Evolutionary conservation across 2,329 filamentous ascomycete species (phyloP), one percentile per base, ranked within the genome.

Genomic region (Calonectria montana): DNA sequence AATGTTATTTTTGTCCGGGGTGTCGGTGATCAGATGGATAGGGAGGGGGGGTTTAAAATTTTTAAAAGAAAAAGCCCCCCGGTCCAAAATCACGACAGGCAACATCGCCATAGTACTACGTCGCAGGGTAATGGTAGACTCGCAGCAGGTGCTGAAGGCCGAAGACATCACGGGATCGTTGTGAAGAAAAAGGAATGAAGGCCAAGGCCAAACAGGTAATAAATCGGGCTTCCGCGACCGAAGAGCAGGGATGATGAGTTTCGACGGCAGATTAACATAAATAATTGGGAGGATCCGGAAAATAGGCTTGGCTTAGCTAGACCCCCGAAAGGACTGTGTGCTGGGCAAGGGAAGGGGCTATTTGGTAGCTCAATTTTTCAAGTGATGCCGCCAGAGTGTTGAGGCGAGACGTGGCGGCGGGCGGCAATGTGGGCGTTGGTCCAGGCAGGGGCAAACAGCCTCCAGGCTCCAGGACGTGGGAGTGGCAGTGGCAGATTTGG

Each of bases 401-500:
- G 69, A 75, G 75, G 71, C 71, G 69, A 77, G 77, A 71, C 73
- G 73, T 61, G 61, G 67, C 74, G 69, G 65, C 65, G 70, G 62
- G 72, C 74, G 69, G 72, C 68, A 77, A 67, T 71, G 75, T 71
- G 70, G 68, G 64, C 77, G 74, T 69, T 71, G 65, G 67, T 71
- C 71, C 69, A 27, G 50, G 53, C 53, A 59, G 53, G 50, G 57
- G n/a, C 47, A 50, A 27, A 21, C 53, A 31, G 59, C 47, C 57
- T 67, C 43, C 57, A 69, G n/a, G 31, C 31, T 63, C 29, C 53
- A 67, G 29, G 55, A 53, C 41, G 39, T 57, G 61, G 45, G 65
- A 29, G 45, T 45, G 35, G 43, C 18, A 50, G 68, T 66, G 68
- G 63, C 45, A 70, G 68, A 61, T 70, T 70, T 59, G 62, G 35